Conservation (phyloP, 176 grass and related monocot genomes). For the Raddia distichophylla region DNA sequence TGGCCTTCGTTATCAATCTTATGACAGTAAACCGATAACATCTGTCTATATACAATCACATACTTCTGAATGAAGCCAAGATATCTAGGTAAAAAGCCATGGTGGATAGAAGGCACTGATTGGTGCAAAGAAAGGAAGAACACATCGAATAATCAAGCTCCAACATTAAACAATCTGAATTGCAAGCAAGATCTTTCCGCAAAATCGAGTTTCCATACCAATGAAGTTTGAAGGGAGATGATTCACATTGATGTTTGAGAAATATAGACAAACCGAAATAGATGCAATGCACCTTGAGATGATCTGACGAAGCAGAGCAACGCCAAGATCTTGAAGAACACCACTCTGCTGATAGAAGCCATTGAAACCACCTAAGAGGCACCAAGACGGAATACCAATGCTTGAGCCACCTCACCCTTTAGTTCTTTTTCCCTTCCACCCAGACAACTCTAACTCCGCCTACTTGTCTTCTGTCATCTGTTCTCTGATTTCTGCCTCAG, state of each 20-base stretch:
- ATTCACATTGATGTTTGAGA: slow-evolving; percentile 26
- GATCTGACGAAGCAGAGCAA: slow-evolving; percentile 54
- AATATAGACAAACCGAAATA: slow-evolving; percentile 19
- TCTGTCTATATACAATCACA: neutral
- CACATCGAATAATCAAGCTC: slow-evolving; percentile 1
- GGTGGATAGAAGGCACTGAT: slow-evolving; percentile 4
- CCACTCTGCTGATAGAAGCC: slow-evolving; percentile 46
- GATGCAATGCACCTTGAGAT: slow-evolving; percentile 52
- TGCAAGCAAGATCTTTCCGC: neutral
- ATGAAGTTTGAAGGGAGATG: neutral
- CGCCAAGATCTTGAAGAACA: slow-evolving; percentile 51
- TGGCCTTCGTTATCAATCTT: slow-evolving; percentile 4
- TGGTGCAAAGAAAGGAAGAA: slow-evolving; percentile 15
- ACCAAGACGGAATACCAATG: neutral
- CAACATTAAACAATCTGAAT: slow-evolving; percentile 12
- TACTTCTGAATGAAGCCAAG: slow-evolving; percentile 13
- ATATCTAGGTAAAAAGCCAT: slow-evolving; percentile 30
- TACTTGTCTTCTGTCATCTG: slow-evolving; percentile 35
- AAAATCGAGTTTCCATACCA: neutral
- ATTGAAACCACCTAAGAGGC: slow-evolving; percentile 35
- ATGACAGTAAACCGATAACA: no score
- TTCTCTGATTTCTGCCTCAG: slow-evolving; percentile 18
- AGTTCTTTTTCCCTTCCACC: slow-evolving; percentile 18
- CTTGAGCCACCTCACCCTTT: neutral
- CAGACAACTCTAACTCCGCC: slow-evolving; percentile 37